These are phyloP conservation scores for Pichia sorboxylosa DNA, from an alignment of 1,139 yeast species.

Conservation along the genomic window DNA sequence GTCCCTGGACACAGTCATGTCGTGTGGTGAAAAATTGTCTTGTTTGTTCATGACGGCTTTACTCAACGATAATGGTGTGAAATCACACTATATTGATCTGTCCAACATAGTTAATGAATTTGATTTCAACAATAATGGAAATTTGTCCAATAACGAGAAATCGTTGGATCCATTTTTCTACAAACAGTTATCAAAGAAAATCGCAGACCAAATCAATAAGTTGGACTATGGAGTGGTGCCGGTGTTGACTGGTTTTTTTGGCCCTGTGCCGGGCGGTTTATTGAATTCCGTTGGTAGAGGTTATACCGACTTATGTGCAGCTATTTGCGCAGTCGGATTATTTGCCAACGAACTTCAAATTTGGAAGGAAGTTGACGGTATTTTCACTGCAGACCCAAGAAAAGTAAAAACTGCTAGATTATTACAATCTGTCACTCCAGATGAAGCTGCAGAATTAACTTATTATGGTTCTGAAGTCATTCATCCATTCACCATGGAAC, in stretches of 20 bases:
- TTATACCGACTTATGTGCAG: constrained; percentile 95
- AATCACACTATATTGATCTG: constrained; percentile 69
- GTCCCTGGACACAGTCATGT: constrained; percentile 81
- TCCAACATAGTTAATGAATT: constrained; percentile 41
- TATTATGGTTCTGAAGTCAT: constrained; percentile 96
- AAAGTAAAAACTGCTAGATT: constrained; percentile 86
- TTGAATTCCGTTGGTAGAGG: constrained; percentile 92
- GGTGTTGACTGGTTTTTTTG: constrained; percentile 91
- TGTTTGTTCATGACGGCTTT: constrained; percentile 82
- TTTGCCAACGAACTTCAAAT: constrained; percentile 90
- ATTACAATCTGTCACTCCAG: constrained; percentile 84
- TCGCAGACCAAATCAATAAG: constrained; percentile 43
- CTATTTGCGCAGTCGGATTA: constrained; percentile 84
- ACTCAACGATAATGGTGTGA: constrained; percentile 68
- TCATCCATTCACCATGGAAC: constrained; percentile 99
- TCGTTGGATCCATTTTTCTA: constrained; percentile 58
- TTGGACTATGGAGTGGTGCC: constrained; percentile 50
- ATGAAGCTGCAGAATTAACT: constrained; percentile 95
- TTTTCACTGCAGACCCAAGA: constrained; percentile 95
- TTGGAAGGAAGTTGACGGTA: constrained; percentile 99
- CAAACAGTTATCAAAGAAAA: constrained; percentile 43
- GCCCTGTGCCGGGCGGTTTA: constrained; percentile 88
- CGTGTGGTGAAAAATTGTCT: constrained; percentile 86
- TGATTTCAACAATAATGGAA: constrained; percentile 26
- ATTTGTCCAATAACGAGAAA: constrained; percentile 8